Evolutionary conservation across 768 basidiomycete species (phyloP).

Genomic region (Boletus rufocinnamomeus): DNA sequence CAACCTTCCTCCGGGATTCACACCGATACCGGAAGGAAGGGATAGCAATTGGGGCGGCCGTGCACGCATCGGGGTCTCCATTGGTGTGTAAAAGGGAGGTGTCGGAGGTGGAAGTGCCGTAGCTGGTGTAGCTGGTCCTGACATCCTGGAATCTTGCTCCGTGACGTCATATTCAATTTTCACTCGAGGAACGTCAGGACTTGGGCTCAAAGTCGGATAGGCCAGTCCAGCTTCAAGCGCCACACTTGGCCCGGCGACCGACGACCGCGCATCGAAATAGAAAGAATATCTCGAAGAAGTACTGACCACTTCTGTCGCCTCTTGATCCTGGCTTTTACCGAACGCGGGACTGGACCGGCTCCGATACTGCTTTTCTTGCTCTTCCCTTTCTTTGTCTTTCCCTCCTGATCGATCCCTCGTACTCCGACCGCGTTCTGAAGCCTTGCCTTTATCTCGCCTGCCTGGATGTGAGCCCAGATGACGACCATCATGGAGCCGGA

Average conservation of each 20-base stretch:
- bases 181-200: slow-evolving; percentile 20
- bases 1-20: slow-evolving; percentile 1
- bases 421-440: slow-evolving; percentile 18
- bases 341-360: slow-evolving; percentile 26
- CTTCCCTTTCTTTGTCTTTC: slow-evolving; percentile 7
- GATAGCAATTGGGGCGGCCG: slow-evolving; percentile 10
- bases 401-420: slow-evolving; percentile 10
- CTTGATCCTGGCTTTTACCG: slow-evolving; percentile 3
- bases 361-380: slow-evolving; percentile 17
- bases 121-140: slow-evolving; percentile 24
- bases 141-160: slow-evolving; percentile 24
- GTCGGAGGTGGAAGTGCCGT: slow-evolving; percentile 24
- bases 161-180: slow-evolving; percentile 26
- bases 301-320: not conserved
- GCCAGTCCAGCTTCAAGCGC: not conserved
- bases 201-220: not conserved
- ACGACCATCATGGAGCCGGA: slow-evolving; percentile 56
- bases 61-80: slow-evolving; percentile 25
- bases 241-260: not conserved
- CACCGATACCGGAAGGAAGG: not conserved
- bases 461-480: slow-evolving; percentile 33
- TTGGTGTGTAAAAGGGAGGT: slow-evolving; percentile 32
- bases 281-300: slow-evolving; percentile 10
- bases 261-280: slow-evolving; percentile 10
- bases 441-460: slow-evolving; percentile 26